Evolutionary conservation across 768 basidiomycete species (phyloP).

Genomic region (Pleurotus giganteus): DNA sequence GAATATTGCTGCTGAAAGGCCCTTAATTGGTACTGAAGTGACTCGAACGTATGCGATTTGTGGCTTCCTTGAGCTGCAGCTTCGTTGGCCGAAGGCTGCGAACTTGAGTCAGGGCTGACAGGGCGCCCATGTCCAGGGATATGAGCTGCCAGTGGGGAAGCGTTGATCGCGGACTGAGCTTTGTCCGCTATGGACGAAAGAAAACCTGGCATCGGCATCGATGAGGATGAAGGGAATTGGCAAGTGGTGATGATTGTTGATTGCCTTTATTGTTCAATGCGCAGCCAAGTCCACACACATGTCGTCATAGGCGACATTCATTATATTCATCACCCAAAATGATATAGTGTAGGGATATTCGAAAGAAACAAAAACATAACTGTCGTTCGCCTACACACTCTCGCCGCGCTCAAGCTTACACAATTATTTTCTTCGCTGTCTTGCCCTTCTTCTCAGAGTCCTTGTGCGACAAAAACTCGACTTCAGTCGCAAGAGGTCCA

Average conservation of each 20-base stretch:
- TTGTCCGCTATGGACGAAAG: conserved; percentile 71
- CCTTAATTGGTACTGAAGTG: conserved; percentile 71
- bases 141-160: conserved; percentile 57
- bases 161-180: conserved; percentile 68
- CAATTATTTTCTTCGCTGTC: conserved; percentile 71
- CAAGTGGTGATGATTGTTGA: background rate
- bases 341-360: background rate
- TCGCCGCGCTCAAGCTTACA: conserved; percentile 34
- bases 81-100: conserved; percentile 41
- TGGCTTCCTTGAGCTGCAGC: conserved; percentile 39
- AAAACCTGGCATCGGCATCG: conserved; percentile 62
- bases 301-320: background rate
- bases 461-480: conserved; percentile 93
- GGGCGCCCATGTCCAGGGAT: conserved; percentile 38
- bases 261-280: background rate
- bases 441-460: conserved; percentile 96
- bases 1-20: conserved; percentile 73
- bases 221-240: conserved; percentile 15
- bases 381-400: conserved; percentile 1
- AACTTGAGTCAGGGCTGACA: conserved; percentile 32
- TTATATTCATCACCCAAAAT: background rate
- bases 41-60: conserved; percentile 57
- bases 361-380: background rate
- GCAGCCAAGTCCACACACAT: background rate
- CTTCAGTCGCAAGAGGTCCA: conserved; percentile 90